Percentiles rank a stretch among this genome's conserved stretches.
Evolutionary conservation across 78 protist species (phyloP).

Genomic region (Goniomonas avonlea): DNA sequence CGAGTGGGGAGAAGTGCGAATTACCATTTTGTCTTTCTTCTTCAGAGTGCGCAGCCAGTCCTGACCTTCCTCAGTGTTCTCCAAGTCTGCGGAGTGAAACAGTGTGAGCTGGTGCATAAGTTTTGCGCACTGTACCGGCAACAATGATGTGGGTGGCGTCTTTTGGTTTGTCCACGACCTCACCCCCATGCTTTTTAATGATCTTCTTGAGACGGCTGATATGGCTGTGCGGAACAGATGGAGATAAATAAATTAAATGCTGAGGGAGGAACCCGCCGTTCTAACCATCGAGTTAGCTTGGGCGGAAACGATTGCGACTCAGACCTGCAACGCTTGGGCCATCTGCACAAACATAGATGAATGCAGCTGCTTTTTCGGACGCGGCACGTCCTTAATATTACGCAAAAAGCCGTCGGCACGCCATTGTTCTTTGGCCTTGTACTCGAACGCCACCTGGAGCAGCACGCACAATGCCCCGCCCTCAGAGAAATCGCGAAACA

Average conservation of each 20-base stretch:
- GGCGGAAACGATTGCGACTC: neutral
- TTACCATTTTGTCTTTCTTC: neutral
- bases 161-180: neutral
- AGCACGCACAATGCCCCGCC: constrained; percentile 20
- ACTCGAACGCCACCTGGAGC: neutral
- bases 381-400: too few relatives aligned
- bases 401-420: neutral
- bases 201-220: neutral
- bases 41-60: constrained; percentile 2
- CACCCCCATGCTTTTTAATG: neutral
- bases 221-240: neutral
- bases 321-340: neutral
- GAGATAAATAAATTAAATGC: neutral
- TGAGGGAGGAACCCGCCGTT: neutral
- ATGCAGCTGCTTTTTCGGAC: neutral
- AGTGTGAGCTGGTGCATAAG: neutral
- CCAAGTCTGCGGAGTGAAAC: neutral
- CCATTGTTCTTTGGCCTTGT: constrained; percentile 2
- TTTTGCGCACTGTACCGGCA: neutral
- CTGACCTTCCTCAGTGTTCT: neutral
- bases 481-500: neutral
- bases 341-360: neutral
- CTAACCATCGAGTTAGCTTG: neutral
- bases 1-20: too few relatives aligned
- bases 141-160: constrained; percentile 11